A percentile compares a stretch with the other conserved stretches of the same genome.
Conservation (phyloP, 768 basidiomycete genomes). For the Exidia glandulosa region DNA sequence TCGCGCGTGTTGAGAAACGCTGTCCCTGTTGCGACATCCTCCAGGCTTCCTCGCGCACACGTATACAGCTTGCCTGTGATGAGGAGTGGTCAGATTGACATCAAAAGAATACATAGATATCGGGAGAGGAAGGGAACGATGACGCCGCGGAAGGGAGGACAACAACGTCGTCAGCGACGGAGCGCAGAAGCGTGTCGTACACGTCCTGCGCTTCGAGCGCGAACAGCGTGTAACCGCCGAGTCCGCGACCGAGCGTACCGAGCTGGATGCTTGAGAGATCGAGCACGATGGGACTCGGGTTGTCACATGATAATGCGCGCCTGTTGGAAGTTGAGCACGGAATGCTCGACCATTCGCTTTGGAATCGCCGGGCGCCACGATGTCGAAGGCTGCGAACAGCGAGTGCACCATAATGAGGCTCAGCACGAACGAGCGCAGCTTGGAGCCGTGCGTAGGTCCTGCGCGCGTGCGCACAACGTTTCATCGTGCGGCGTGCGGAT, state of each 20-base stretch:
- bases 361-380: background rate
- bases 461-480: slow-evolving; percentile 5
- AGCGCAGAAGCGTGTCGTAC: background rate
- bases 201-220: slow-evolving; percentile 8
- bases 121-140: too few relatives aligned
- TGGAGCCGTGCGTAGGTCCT: slow-evolving; percentile 1
- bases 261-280: slow-evolving; percentile 13
- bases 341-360: slow-evolving; percentile 6
- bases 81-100: too few relatives aligned
- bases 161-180: background rate
- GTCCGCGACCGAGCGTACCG: slow-evolving; percentile 11
- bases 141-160: background rate
- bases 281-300: background rate
- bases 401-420: background rate
- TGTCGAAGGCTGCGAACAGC: background rate
- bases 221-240: slow-evolving; percentile 7
- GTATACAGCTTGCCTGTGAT: too few relatives aligned
- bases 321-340: slow-evolving; percentile 9
- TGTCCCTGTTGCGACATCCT: too few relatives aligned
- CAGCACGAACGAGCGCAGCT: slow-evolving; percentile 4
- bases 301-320: background rate
- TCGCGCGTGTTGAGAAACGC: too few relatives aligned
- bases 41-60: too few relatives aligned
- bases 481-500: slow-evolving; percentile 4
- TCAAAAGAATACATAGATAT: too few relatives aligned